These are phyloP conservation scores for Kernera saxatilis DNA, from an alignment of 345 rosid genomes.

Conservation along the genomic window DNA sequence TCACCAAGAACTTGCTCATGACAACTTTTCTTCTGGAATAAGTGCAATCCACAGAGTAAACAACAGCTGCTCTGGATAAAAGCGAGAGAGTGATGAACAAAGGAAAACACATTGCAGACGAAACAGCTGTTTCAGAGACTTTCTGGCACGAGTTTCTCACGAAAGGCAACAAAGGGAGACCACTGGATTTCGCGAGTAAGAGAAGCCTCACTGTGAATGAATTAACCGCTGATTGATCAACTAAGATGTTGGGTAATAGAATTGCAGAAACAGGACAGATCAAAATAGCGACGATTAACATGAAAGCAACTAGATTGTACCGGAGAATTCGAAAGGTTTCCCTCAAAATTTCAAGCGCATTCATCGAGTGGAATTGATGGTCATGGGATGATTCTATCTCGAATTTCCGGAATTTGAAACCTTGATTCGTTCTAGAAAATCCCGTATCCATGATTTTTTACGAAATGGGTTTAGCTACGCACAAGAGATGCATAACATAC, in stretches of 20 bases:
- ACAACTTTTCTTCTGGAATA: slow-evolving; percentile 53
- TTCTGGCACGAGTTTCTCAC: slow-evolving; percentile 59
- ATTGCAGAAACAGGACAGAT: slow-evolving; percentile 84
- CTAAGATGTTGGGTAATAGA: slow-evolving; percentile 57
- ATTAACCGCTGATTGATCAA: slow-evolving; percentile 59
- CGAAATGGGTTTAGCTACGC: neutral
- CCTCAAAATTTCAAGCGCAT: slow-evolving; percentile 78
- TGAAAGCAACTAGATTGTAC: slow-evolving; percentile 55
- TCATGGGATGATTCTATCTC: slow-evolving; percentile 34
- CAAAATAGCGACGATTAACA: slow-evolving; percentile 49
- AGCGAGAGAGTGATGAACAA: slow-evolving; percentile 56
- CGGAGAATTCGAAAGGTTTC: slow-evolving; percentile 85
- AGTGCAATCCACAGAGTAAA: slow-evolving; percentile 80
- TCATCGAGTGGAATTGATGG: slow-evolving; percentile 54
- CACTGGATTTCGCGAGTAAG: slow-evolving; percentile 65
- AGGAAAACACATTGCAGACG: slow-evolving; percentile 72
- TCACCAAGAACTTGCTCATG: slow-evolving; percentile 41
- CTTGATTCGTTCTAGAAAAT: slow-evolving; percentile 30
- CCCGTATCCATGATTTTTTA: slow-evolving; percentile 30
- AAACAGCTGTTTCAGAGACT: slow-evolving; percentile 61
- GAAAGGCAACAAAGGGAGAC: slow-evolving; percentile 62
- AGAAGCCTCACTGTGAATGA: slow-evolving; percentile 52
- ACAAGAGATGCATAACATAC: neutral
- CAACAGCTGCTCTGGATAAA: slow-evolving; percentile 64
- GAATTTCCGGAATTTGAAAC: slow-evolving; percentile 30